phyloP scores from a whole-genome alignment of 2,329 filamentous ascomycete species.

The Grosmannia clavigera region DNA sequence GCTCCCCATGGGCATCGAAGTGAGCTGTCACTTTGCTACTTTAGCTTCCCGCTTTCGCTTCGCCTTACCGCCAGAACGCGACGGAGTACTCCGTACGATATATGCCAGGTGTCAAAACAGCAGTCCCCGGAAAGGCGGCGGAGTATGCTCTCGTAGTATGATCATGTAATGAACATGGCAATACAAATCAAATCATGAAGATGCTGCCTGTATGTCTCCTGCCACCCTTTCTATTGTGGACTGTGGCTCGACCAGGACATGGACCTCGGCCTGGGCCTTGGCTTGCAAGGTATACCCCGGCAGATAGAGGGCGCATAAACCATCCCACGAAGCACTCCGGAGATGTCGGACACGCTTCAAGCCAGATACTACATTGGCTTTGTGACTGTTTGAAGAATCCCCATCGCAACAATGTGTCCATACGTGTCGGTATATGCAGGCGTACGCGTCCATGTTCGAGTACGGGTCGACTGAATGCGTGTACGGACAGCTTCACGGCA shows the following conservation, averaged over 20 bases:
- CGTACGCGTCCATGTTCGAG: not conserved
- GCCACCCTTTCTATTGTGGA: too few species aligned
- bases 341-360: too few species aligned
- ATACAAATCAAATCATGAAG: too few species aligned
- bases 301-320: not conserved
- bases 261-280: not conserved
- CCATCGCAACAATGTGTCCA: not conserved
- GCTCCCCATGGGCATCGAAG: not conserved
- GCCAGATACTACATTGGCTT: not conserved
- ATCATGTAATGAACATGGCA: too few species aligned
- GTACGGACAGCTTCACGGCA: not conserved
- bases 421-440: not conserved
- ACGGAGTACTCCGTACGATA: not conserved
- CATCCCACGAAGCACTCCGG: not conserved
- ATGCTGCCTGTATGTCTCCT: too few species aligned
- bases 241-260: not conserved
- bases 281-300: not conserved
- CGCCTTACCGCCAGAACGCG: not conserved
- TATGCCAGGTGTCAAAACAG: not conserved
- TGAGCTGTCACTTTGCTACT: not conserved
- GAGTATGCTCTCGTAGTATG: too few species aligned
- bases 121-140: not conserved
- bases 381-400: not conserved
- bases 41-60: not conserved
- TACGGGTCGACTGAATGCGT: not conserved